Base-by-base conservation (phyloP, 805 yeast genomes). In the Candida easanensis region DNA sequence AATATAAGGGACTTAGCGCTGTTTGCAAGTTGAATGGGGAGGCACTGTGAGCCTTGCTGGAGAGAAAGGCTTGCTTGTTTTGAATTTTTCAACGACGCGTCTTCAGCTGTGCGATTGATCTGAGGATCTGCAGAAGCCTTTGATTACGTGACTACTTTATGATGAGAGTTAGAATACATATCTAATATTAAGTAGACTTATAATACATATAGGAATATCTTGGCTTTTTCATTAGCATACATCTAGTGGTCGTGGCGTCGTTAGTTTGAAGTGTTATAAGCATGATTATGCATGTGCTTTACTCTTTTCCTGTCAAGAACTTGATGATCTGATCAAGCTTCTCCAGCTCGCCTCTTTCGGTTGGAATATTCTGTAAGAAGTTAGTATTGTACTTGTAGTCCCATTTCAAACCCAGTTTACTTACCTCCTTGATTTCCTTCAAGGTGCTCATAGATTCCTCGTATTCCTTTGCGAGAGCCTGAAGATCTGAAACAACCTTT, bases 291-390 rank as follows among this genome's bases (percentile, higher is more conserved):
- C 19, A 15, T 3, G 17, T 8, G 14, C n/a, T 13, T 34, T 42
- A 49, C 11, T 45, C 38, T 33, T 53, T 43, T 15, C 49, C 49
- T 17, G 39, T 37, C 33, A 56, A 33, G 37, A 57, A 56, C 20
- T 48, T 45, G 9, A 64, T 47, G 6, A 66, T 49, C 27, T 58
- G 58, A 16, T 56, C 57, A 17, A 65, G 39, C 41, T 62, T 62
- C 5, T 52, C 53, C 9, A 62, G 35, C 19, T 60, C 58, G 2
- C 50, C 43, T 14, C 64, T 44, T 18, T 59, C 59, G 6, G 47
- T 34, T 7, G 68, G 66, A 16, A 63, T 46, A 15, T 39, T 38
- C 38, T 51, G 44, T 16, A 11, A 10, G 21, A 5, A 48, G 52
- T 33, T 50, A 43, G 46, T 44, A 26, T 11, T 8, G 8, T 11